phyloP scores from a whole-genome alignment of 169 alveolate genomes.

The Ichthyophthirius multifiliis region DNA sequence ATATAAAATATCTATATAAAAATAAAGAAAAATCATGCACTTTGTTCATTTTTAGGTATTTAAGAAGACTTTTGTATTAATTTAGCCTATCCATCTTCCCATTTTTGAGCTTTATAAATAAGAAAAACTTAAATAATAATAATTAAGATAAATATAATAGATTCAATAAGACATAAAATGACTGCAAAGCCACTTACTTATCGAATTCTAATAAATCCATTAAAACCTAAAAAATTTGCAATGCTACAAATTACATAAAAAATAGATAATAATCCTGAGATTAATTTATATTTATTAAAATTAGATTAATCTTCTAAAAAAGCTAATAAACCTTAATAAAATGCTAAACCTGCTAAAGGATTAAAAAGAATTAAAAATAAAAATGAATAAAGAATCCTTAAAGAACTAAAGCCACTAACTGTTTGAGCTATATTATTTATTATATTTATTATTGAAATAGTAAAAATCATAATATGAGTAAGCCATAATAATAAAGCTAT shows the following conservation, averaged over 20 bases:
- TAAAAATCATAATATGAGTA: conserved; percentile 11
- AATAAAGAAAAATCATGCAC: no score
- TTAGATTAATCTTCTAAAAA: not conserved
- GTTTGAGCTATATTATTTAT: conserved; percentile 15
- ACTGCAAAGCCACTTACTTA: not conserved
- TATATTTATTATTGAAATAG: conserved; percentile 9
- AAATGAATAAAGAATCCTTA: conserved; percentile 15
- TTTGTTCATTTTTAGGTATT: no score
- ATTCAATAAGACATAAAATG: not conserved
- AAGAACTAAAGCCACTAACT: no score
- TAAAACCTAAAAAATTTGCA: not conserved
- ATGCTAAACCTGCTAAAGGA: not conserved
- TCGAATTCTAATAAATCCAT: not conserved
- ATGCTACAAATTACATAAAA: not conserved
- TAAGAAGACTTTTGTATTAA: no score
- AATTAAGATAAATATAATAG: not conserved
- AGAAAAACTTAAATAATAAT: not conserved
- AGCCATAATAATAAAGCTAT: conserved; percentile 23
- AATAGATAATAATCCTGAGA: not conserved
- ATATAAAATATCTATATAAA: no score
- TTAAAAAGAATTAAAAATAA: conserved; percentile 23
- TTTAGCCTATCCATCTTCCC: conserved; percentile 6
- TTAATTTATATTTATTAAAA: not conserved
- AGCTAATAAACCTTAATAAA: not conserved
- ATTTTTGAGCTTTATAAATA: not conserved